Evolutionary conservation across 2,329 filamentous ascomycete species (phyloP).

Genomic region (Aspergillus sp.): DNA sequence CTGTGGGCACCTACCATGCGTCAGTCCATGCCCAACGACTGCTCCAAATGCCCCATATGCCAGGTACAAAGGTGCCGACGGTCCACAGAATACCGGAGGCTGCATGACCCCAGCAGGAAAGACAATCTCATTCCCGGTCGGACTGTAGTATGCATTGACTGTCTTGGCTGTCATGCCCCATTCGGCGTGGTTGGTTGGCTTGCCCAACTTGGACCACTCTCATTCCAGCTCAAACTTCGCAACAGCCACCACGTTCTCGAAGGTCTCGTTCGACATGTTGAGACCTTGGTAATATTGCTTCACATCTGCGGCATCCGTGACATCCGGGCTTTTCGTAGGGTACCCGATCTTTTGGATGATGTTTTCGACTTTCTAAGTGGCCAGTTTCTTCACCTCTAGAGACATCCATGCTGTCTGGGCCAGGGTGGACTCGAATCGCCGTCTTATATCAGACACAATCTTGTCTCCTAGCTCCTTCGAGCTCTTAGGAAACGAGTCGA

Average conservation of each 20-base stretch:
- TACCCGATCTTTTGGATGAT: conserved; percentile 62
- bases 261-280: conserved; percentile 42
- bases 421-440: conserved; percentile 54
- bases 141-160: conserved; percentile 60
- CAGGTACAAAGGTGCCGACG: conserved; percentile 52
- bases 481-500: conserved; percentile 57
- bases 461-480: conserved; percentile 59
- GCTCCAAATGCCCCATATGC: conserved; percentile 61
- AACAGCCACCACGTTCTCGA: conserved; percentile 48
- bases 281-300: conserved; percentile 49
- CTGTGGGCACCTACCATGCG: conserved; percentile 38
- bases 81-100: conserved; percentile 54
- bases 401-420: conserved; percentile 56
- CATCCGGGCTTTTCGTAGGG: conserved; percentile 52
- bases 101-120: conserved; percentile 64
- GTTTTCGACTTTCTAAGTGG: conserved; percentile 56
- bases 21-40: conserved; percentile 59
- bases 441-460: conserved; percentile 62
- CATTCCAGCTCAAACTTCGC: conserved; percentile 39
- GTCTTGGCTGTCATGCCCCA: conserved; percentile 54
- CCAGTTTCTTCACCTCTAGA: conserved; percentile 48
- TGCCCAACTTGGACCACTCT: conserved; percentile 50
- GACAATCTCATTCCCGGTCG: conserved; percentile 57
- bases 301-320: conserved; percentile 49
- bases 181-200: conserved; percentile 50